Evolutionary conservation across 495 filamentous ascomycete genomes (phyloP).

Genomic region (Extremus antarcticus): DNA sequence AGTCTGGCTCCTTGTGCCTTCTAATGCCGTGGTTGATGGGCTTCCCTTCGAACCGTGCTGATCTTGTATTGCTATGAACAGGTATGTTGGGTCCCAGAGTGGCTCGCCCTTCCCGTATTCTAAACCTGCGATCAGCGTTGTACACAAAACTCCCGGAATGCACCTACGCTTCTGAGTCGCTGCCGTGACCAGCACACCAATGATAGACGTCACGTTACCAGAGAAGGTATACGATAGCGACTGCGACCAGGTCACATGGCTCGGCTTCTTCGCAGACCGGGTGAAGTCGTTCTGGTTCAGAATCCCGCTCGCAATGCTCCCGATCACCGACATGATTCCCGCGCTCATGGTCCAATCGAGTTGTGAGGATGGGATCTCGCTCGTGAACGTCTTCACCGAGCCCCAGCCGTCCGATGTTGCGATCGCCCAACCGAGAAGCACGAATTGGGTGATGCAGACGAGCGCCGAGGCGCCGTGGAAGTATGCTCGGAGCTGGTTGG

Average conservation of each 20-base stretch:
- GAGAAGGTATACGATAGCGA: background rate
- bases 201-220: background rate
- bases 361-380: background rate
- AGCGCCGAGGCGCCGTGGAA: background rate
- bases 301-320: constrained; percentile 31
- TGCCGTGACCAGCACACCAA: background rate
- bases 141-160: too few species aligned
- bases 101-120: background rate
- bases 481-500: background rate
- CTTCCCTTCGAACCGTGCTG: background rate
- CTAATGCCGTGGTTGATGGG: too few species aligned
- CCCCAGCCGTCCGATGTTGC: constrained; percentile 15
- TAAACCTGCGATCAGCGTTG: too few species aligned
- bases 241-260: background rate
- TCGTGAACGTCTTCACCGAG: background rate
- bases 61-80: background rate
- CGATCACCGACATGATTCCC: constrained; percentile 28
- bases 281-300: constrained; percentile 35
- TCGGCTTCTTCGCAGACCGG: constrained; percentile 21
- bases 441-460: background rate
- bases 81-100: background rate
- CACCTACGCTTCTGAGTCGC: background rate
- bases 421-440: background rate
- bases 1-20: too few species aligned
- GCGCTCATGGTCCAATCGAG: constrained; percentile 24